Base-by-base conservation (phyloP, 2,329 filamentous ascomycete species). In the Diaporthe sp. region DNA sequence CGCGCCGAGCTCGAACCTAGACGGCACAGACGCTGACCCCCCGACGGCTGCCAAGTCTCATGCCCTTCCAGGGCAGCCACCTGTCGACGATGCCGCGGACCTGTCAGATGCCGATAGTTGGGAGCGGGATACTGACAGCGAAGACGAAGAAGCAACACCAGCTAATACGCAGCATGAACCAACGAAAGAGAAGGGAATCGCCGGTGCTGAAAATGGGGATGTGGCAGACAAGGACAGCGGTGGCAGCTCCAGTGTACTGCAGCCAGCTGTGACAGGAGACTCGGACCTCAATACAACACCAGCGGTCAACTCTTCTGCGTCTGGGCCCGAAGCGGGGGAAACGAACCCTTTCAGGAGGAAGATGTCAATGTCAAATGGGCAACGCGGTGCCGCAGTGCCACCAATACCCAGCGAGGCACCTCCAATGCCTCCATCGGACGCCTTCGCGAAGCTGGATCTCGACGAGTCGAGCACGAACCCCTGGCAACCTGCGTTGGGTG, bases 321-420 rank as follows among this genome's bases (percentile, higher is more conserved):
- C 72, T 4, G 51, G 22, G 2, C 44, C 68, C 57, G 70, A 49
- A 22, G 12, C 80, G 28, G 65, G n/a, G 22, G 82, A 88, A 74
- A 90, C 88, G 28, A 91, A 91, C 72, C 89, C 89, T 0, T 91
- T 91, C 80, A 88, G 88, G 76, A 87, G 88, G 74, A 89, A 88
- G 77, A 83, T 83, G 5, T 75, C 85, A 5, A 58, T 37, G 72
- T 74, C 76, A 67, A 70, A 77, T 31, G 55, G 46, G 19, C 68
- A 62, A 17, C 60, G 67, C 37, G n/a, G 74, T 76, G 53, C 15
- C 53, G 55, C 46, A 15, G 28, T 74, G 46, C 71, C 68, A n/a
- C 76, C 49, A 71, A 25, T 37, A 53, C 53, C 74, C 76, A 25
- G 77, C 76, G 72, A 72, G 55, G 73, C 74, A 46, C 77, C 74